Base-by-base conservation (phyloP, 2,329 filamentous ascomycete genomes). In the Pleurostoma richardsiae region DNA sequence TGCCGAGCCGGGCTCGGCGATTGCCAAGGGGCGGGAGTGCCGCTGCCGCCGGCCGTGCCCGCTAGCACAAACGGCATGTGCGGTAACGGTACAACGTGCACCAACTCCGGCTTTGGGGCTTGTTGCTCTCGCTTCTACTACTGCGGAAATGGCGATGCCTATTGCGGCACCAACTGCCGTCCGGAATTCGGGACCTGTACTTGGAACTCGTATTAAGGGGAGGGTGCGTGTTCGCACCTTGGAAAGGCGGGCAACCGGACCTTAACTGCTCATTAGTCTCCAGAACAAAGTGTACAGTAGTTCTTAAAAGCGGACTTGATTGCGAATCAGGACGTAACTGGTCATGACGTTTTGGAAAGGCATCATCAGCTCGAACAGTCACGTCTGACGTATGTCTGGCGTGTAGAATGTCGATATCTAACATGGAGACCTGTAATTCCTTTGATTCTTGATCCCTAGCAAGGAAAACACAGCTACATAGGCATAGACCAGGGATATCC, bases 81-180 rank as follows among this genome's bases (percentile, higher is more conserved):
- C 36, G 43, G 43, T n/a, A 44, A 44, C 19, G 30, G 30, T 6
- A 44, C 43, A 11, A 44, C 43, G 26, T 44, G 43, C 10, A 29
- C 43, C 19, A 36, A 36, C 0, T 44, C 39, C 11, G 27, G 33
- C 27, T 31, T 31, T 36, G 43, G 43, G 4, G n/a, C 30, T n/a
- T 49, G 47, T 36, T 49, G 47, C 6, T 49, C 47, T 4, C 47
- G 45, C 5, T 49, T 19, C 3, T 43, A 43, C 27, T 49, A 38
- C 29, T 49, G 47, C 28, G 47, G 47, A 19, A 43, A 40, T 0
- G 29, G 29, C 5, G 43, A 46, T 11, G 28, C 30, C 4, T 49
- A 46, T 19, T 49, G 47, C 26, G 43, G 36, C 5, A 44, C 38
- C 8, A 36, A 36, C 8, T 44, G 43, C 19, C 36, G 39, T n/a